These are phyloP conservation scores for Cystofilobasidium bisporidii DNA, from an alignment of 768 basidiomycete species.

Conservation along the genomic window DNA sequence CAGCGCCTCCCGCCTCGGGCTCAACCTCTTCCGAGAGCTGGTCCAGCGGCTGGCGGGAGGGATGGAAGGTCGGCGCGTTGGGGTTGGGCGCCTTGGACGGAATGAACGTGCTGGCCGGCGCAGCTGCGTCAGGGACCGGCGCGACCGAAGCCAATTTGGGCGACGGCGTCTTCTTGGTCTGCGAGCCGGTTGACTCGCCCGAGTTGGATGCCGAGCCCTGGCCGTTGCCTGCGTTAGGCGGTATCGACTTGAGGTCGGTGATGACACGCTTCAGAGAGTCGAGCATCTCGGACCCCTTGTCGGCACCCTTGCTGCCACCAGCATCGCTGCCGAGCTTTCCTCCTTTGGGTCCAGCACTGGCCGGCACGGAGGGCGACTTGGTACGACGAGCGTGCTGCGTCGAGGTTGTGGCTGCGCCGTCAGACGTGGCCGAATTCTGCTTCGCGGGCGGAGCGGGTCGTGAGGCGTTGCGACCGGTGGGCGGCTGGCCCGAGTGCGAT, in stretches of 20 bases:
- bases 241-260: slow-evolving; percentile 79
- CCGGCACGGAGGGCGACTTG: slow-evolving; percentile 4
- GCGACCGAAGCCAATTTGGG: neutral
- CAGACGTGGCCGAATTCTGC: slow-evolving; percentile 5
- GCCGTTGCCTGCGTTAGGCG: slow-evolving; percentile 46
- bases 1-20: slow-evolving; percentile 44
- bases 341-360: neutral
- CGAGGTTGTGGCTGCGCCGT: neutral
- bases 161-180: neutral
- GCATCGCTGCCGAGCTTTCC: neutral
- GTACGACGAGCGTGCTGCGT: slow-evolving; percentile 2
- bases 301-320: neutral
- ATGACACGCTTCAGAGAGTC: slow-evolving; percentile 71
- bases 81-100: slow-evolving; percentile 29
- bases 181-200: slow-evolving; percentile 42
- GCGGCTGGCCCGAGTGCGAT: slow-evolving; percentile 13
- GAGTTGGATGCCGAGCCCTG: slow-evolving; percentile 40
- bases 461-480: neutral
- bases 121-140: neutral
- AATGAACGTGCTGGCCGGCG: neutral
- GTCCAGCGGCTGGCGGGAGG: slow-evolving; percentile 51
- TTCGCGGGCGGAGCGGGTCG: neutral
- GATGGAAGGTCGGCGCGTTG: slow-evolving; percentile 67
- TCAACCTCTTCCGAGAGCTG: slow-evolving; percentile 42
- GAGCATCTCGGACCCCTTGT: slow-evolving; percentile 18